Evolutionary conservation across 352 stramenopile genomes (phyloP).

Genomic region (Stramenopiles sp.): DNA sequence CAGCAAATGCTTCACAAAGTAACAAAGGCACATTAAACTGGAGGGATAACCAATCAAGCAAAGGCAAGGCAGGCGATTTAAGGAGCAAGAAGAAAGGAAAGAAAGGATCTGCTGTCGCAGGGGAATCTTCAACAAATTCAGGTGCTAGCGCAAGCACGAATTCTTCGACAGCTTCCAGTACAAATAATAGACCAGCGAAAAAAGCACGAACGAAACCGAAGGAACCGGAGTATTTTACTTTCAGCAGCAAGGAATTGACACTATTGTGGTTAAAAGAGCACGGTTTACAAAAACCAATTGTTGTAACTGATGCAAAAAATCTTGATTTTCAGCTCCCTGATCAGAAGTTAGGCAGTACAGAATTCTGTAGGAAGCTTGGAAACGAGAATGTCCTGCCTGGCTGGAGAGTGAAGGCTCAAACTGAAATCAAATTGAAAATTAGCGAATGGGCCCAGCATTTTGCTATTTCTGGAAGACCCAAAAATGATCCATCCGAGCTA

Average conservation of each 20-base stretch:
- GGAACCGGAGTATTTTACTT: constrained; percentile 2
- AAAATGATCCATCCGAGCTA: constrained; percentile 8
- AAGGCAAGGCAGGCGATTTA: not conserved
- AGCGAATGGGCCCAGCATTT: constrained; percentile 1
- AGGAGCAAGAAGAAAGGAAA: not conserved
- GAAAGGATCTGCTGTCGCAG: not conserved
- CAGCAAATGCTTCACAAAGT: not conserved
- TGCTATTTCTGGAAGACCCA: not conserved
- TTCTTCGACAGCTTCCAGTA: not conserved
- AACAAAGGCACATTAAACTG: not conserved
- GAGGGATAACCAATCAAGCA: not conserved
- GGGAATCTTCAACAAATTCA: not conserved
- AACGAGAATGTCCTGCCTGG: not conserved
- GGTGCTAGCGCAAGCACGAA: not conserved
- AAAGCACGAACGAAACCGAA: not conserved
- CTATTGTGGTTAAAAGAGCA: not conserved
- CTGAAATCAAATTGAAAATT: not conserved
- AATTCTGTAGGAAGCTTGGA: not conserved
- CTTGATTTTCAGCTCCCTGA: not conserved
- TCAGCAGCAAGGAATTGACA: not conserved
- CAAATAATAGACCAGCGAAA: not conserved
- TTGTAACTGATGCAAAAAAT: constrained; percentile 9
- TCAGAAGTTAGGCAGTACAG: not conserved
- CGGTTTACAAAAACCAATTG: constrained; percentile 3
- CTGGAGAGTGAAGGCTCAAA: not conserved